Evolutionary conservation across 2,329 filamentous ascomycete species (phyloP), one percentile per base, ranked within the genome.

Genomic region (Phyllosticta citrichinensis): DNA sequence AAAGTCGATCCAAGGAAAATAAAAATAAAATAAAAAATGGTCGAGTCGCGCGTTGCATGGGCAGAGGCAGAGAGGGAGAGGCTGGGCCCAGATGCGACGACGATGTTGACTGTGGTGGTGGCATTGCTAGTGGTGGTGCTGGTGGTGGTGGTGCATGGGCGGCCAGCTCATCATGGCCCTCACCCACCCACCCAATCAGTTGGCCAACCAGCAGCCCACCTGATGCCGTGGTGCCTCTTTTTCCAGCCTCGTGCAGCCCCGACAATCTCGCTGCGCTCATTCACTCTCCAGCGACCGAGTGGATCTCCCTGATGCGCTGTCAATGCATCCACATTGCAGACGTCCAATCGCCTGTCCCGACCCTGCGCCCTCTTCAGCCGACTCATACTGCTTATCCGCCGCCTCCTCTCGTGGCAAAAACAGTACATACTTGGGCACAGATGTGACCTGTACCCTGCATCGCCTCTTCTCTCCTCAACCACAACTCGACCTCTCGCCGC

Each of bases 161-260:
- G 24, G 57, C 57, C 57, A 54, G n/a, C 56, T 53, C 50, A 52
- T 57, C 55, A 33, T 35, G 40, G 24, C n/a, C 24, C 56, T 33
- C 35, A 51, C 9, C 27, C 6, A 5, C 6, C 3, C 33, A 14
- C 33, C 33, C 33, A 40, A 40, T 40, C 33, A 40, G 14, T 12
- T 17, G 14, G 11, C 11, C 33, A 12, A 40, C 1, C 33, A 40
- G 33, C 33, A 40, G 33, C 3, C 52, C 58, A 60, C 58, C 58
- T 60, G 58, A 55, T 53, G 33, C 11, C 27, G 52, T 35, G 30
- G 52, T 60, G 47, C 52, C 58, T 55, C 58, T 19, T 40, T 52
- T 52, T 52, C 52, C 58, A 61, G 58, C 53, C 35, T 56, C 54
- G 54, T 61, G 58, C 58, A 61, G 58, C 58, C 30, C 27, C 52